Base-by-base conservation (phyloP, 2,329 filamentous ascomycete genomes). In the Coniochaeta sp. region DNA sequence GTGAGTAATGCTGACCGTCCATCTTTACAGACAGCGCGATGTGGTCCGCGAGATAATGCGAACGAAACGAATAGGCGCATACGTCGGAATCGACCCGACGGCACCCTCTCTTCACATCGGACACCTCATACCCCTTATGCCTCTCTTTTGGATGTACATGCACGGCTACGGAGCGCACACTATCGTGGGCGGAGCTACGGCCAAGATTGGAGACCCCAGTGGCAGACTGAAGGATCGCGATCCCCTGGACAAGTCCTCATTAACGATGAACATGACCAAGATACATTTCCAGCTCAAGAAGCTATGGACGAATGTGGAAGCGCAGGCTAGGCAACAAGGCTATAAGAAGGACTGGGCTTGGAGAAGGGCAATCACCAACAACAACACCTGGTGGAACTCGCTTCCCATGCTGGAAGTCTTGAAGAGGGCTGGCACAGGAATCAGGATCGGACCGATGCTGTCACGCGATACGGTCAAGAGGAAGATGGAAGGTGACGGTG, bases 391-490 rank as follows among this genome's bases (percentile, higher is more conserved):
- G 94, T 82, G 91, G 72, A 81, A 86, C 58, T 81, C 79, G 33
- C 70, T 89, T 40, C 76, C 83, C 1, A 74, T 95, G 42, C 74
- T 89, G 48, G 87, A 96, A 45, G 80, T 96, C 49, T 73, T 95
- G 58, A 80, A 81, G 63, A 78, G 85, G 52, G 72, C 96, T 27
- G 94, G 91, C 3, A 79, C 77, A 28, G 78, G 83, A 45, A 82
- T 90, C 65, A 79, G 92, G 53, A 71, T 99, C 49, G 91, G 92
- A 1, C 80, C 91, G 3, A 91, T 99, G 89, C 76, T 99, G 53
- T 83, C 85, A 50, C 84, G 90, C 61, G 92, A 97, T 56, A 94
- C 88, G 86, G 91, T 95, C 51, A 94, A 90, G 69, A 85, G 83
- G 52, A 89, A 91, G 63, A 78, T 97, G 75, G 84, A 84, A 50